Evolutionary conservation across 176 grass and related monocot species (phyloP).

Genomic region (Musa beccarii): DNA sequence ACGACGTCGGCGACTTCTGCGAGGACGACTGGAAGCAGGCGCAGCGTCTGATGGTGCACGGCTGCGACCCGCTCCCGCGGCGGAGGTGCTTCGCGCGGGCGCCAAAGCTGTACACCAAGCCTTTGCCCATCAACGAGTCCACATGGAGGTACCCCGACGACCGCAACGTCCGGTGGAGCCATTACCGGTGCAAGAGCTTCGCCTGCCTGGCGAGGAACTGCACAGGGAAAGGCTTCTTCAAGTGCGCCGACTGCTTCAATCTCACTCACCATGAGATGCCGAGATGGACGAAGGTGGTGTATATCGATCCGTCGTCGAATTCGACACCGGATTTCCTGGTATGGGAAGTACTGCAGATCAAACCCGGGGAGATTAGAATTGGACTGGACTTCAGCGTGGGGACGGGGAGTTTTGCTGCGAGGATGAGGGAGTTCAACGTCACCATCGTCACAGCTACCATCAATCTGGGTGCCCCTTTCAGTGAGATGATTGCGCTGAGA

Average conservation of each 20-base stretch:
- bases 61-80: slow-evolving; percentile 36
- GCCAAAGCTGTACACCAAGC: slow-evolving; percentile 27
- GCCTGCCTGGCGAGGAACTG: slow-evolving; percentile 29
- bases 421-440: slow-evolving; percentile 30
- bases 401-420: slow-evolving; percentile 37
- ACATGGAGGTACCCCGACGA: slow-evolving; percentile 33
- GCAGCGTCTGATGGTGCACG: slow-evolving; percentile 34
- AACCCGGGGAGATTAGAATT: slow-evolving; percentile 33
- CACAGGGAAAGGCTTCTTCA: slow-evolving; percentile 37
- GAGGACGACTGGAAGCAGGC: slow-evolving; percentile 37
- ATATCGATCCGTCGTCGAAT: slow-evolving; percentile 16
- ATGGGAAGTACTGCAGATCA: slow-evolving; percentile 21
- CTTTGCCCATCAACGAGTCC: slow-evolving; percentile 19
- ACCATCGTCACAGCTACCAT: slow-evolving; percentile 33
- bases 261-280: slow-evolving; percentile 32
- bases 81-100: slow-evolving; percentile 34
- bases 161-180: slow-evolving; percentile 32
- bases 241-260: slow-evolving; percentile 40
- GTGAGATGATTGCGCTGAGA: slow-evolving; percentile 35
- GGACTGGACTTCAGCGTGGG: slow-evolving; percentile 38
- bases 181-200: slow-evolving; percentile 37
- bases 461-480: slow-evolving; percentile 39
- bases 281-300: slow-evolving; percentile 20
- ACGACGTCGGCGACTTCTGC: slow-evolving; percentile 36
- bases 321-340: slow-evolving; percentile 31